A percentile compares a stretch with the other conserved stretches of the same genome.
Conservation (phyloP, 148 eudicot species). For the Persicaria tinctoria region DNA sequence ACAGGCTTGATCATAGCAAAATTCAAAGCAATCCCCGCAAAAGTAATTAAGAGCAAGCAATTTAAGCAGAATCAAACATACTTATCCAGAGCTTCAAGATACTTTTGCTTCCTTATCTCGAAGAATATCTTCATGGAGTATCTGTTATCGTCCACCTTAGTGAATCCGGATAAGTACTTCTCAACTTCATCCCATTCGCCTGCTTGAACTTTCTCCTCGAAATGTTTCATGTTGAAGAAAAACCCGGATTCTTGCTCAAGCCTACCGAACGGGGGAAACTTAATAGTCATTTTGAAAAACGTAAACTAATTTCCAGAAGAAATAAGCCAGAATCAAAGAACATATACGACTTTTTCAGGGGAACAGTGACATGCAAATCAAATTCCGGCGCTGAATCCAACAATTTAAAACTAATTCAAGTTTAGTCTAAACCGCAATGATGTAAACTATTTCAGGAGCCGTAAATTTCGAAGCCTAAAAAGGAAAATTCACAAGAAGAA, state of each 20-base stretch:
- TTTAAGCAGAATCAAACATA: constrained; percentile 8
- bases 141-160: constrained; percentile 92
- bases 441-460: too few species aligned
- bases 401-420: too few species aligned
- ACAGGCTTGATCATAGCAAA: too few species aligned
- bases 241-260: constrained; percentile 97
- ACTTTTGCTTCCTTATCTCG: constrained; percentile 95
- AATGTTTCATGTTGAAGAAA: constrained; percentile 81
- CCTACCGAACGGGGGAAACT: constrained; percentile 27
- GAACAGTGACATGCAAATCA: too few species aligned
- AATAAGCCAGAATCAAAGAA: too few species aligned
- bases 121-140: constrained; percentile 97
- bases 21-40: too few species aligned
- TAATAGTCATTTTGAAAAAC: background rate
- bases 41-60: background rate
- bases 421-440: too few species aligned
- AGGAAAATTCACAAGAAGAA: too few species aligned
- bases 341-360: too few species aligned
- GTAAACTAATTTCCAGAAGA: too few species aligned
- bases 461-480: too few species aligned
- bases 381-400: too few species aligned
- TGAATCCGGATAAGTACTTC: constrained; percentile 85
- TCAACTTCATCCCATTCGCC: constrained; percentile 98
- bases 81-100: constrained; percentile 91
- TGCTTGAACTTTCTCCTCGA: constrained; percentile 75